These are phyloP conservation scores for Dryadomyces sulphureus DNA, from an alignment of 2,329 filamentous ascomycete genomes.

Conservation along the genomic window DNA sequence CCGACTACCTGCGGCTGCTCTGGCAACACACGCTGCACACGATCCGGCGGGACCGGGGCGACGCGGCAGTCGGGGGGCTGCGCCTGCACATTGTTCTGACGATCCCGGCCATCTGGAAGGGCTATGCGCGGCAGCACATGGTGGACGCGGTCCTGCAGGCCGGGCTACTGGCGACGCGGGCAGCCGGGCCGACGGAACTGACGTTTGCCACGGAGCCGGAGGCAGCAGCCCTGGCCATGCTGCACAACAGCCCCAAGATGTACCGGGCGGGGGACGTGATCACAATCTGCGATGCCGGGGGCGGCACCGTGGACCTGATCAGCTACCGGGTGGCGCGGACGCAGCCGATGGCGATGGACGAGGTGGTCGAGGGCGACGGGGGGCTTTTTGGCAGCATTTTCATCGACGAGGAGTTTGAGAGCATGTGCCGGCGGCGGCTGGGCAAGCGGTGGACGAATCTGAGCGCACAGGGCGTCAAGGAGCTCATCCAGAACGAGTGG, in stretches of 20 bases:
- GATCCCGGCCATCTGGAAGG: conserved; percentile 29
- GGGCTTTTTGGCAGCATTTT: conserved; percentile 34
- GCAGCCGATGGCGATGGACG: conserved; percentile 25
- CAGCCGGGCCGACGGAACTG: conserved; percentile 16
- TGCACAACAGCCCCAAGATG: conserved; percentile 18
- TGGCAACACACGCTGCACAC: conserved; percentile 17
- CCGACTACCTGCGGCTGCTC: conserved; percentile 18
- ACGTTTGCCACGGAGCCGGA: conserved; percentile 28
- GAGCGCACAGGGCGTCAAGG: conserved; percentile 24
- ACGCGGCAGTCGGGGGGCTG: conserved; percentile 7
- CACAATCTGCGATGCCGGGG: conserved; percentile 18
- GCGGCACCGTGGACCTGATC: conserved; percentile 27
- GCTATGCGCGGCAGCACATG: conserved; percentile 23
- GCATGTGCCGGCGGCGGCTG: conserved; percentile 29
- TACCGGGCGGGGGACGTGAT: conserved; percentile 10
- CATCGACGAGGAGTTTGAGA: conserved; percentile 31
- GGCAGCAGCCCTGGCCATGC: conserved; percentile 25
- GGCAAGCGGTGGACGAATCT: conserved; percentile 28
- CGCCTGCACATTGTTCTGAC: conserved; percentile 25
- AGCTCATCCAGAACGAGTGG: conserved; percentile 29
- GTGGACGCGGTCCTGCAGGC: conserved; percentile 18
- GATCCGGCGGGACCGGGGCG: conserved; percentile 13
- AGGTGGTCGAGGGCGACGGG: conserved; percentile 33
- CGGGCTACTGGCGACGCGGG: conserved; percentile 19
- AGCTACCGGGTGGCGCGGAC: conserved; percentile 27